Conservation (phyloP, 176 grass and related monocot genomes). For the Carex littledalei region DNA sequence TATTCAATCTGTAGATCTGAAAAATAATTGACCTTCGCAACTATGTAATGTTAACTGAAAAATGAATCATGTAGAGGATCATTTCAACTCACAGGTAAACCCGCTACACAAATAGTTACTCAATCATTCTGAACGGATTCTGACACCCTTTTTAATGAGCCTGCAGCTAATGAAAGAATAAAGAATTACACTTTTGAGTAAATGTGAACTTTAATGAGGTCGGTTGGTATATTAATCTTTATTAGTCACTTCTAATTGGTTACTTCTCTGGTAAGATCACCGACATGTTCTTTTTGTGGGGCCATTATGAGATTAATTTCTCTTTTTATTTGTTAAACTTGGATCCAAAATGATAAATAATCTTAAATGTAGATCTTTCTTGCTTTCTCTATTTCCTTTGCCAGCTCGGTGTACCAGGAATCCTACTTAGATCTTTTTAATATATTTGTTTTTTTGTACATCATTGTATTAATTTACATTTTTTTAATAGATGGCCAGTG, state of each 20-base stretch:
- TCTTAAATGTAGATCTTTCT: background rate
- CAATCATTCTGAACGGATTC: background rate
- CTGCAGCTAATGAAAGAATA: background rate
- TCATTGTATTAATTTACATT: too few species aligned
- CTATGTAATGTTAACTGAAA: background rate
- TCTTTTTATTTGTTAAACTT: constrained; percentile 2
- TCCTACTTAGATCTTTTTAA: background rate
- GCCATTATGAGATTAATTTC: background rate
- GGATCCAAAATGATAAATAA: background rate
- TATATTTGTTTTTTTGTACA: background rate
- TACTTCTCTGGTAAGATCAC: constrained; percentile 13
- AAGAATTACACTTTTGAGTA: background rate
- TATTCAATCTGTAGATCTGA: background rate
- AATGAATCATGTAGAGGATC: background rate
- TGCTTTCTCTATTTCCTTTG: constrained; percentile 2
- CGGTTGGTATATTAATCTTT: background rate
- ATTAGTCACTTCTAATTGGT: background rate
- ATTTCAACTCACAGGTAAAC: background rate
- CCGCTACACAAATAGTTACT: background rate
- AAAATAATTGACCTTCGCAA: background rate
- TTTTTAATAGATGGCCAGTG: too few species aligned
- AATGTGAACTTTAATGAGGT: background rate
- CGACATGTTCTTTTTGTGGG: constrained; percentile 7
- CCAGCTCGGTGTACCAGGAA: background rate
- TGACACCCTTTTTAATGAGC: background rate